Percentiles rank a stretch among this genome's conserved stretches.
These are phyloP conservation scores for Discostella pseudostelligera DNA, from an alignment of 108 stramenopile genomes.

Conservation along the genomic window DNA sequence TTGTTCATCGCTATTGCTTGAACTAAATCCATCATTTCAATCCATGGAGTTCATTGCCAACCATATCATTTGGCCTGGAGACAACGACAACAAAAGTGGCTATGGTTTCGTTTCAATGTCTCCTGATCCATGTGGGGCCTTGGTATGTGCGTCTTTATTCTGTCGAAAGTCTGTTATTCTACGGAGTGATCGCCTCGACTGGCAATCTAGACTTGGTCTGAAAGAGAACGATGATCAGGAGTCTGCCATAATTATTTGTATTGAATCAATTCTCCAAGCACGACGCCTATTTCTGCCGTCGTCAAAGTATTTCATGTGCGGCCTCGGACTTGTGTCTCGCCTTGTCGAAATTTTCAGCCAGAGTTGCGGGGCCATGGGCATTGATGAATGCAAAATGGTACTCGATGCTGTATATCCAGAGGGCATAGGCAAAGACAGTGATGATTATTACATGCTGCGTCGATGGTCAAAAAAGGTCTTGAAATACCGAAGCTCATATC, in stretches of 20 bases:
- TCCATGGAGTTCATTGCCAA: constrained; percentile 40
- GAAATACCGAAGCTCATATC: constrained; percentile 31
- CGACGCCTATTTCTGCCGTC: constrained; percentile 27
- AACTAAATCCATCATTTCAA: constrained; percentile 38
- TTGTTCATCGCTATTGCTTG: constrained; percentile 38
- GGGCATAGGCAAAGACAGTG: constrained; percentile 25
- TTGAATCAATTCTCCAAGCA: constrained; percentile 45
- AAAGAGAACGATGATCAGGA: constrained; percentile 28
- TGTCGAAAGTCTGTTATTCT: constrained; percentile 36
- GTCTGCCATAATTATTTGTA: constrained; percentile 36
- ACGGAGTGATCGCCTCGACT: constrained; percentile 21
- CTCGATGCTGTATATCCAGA: constrained; percentile 41
- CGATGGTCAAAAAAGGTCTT: constrained; percentile 30
- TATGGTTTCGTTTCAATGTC: constrained; percentile 30
- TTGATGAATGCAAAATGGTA: constrained; percentile 30
- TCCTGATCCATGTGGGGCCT: constrained; percentile 34
- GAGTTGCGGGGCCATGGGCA: constrained; percentile 16
- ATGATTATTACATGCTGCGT: constrained; percentile 34
- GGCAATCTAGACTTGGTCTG: constrained; percentile 2
- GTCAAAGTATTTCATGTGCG: constrained; percentile 42
- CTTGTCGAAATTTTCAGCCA: constrained; percentile 31
- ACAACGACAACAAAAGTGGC: constrained; percentile 28
- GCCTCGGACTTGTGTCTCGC: constrained; percentile 22
- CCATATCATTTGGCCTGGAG: constrained; percentile 53
- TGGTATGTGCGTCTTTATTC: constrained; percentile 44